These are phyloP conservation scores for Acanthamoeba royreba DNA, from an alignment of 208 protist species.

Conservation along the genomic window DNA sequence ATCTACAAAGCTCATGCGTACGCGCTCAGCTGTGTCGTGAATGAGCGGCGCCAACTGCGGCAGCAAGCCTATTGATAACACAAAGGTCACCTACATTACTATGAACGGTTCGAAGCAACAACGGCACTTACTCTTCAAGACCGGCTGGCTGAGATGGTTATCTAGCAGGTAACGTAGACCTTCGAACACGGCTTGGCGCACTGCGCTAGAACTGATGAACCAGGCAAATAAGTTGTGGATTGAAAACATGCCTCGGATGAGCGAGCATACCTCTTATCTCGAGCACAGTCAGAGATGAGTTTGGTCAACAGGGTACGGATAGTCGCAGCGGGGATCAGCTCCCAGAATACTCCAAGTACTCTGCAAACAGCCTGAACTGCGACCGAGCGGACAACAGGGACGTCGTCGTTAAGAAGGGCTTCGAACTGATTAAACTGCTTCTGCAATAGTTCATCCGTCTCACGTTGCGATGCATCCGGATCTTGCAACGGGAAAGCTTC, in stretches of 20 bases:
- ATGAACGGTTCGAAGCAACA: not conserved
- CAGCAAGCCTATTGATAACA: conserved; percentile 23
- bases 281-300: conserved; percentile 49
- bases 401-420: conserved; percentile 68
- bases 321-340: conserved; percentile 68
- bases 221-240: not conserved
- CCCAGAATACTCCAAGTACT: conserved; percentile 72
- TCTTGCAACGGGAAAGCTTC: conserved; percentile 79
- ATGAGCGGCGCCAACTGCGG: conserved; percentile 60
- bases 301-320: conserved; percentile 51
- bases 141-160: conserved; percentile 62
- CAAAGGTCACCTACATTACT: not conserved
- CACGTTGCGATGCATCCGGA: not conserved
- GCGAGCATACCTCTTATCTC: conserved; percentile 50
- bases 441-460: conserved; percentile 62
- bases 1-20: conserved; percentile 62
- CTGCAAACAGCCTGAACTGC: conserved; percentile 53
- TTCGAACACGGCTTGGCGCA: conserved; percentile 69
- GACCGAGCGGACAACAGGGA: conserved; percentile 62
- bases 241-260: not conserved
- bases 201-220: not conserved
- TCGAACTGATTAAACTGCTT: conserved; percentile 69
- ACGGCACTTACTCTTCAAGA: conserved; percentile 6
- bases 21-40: conserved; percentile 74
- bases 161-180: conserved; percentile 70